Conservation (phyloP, 495 filamentous ascomycete species). For the Haplographium delicatum region DNA sequence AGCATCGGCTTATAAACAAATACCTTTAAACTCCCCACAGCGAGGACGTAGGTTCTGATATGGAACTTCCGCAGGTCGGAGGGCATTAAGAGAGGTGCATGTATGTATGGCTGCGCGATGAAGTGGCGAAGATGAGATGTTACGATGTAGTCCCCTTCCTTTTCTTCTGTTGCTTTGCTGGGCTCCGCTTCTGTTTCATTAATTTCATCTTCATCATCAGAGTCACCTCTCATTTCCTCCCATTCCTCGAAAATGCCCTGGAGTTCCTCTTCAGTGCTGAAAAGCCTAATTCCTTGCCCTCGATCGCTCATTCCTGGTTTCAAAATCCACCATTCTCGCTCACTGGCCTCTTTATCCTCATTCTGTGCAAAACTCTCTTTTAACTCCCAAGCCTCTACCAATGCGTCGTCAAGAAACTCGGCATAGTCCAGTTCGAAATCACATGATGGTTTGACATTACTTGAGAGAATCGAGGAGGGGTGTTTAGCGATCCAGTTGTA, state of each 20-base stretch:
- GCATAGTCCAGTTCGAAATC: slow-evolving; percentile 93
- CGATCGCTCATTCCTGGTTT: slow-evolving; percentile 97
- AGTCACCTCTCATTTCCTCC: slow-evolving; percentile 50
- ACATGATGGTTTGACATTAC: slow-evolving; percentile 66
- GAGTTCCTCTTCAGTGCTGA: slow-evolving; percentile 75
- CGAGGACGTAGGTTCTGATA: slow-evolving; percentile 84
- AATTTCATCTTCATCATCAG: slow-evolving; percentile 58
- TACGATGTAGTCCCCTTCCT: slow-evolving; percentile 53
- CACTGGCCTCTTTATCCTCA: slow-evolving; percentile 32
- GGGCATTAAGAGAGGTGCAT: slow-evolving; percentile 75
- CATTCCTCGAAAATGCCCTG: slow-evolving; percentile 83
- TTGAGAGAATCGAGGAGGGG: slow-evolving; percentile 59
- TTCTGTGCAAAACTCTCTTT: slow-evolving; percentile 69
- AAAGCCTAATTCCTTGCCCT: slow-evolving; percentile 86
- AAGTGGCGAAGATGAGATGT: slow-evolving; percentile 94
- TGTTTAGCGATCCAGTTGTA: slow-evolving; percentile 77
- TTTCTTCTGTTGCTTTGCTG: slow-evolving; percentile 25
- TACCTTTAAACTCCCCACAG: slow-evolving; percentile 67
- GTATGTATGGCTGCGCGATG: slow-evolving; percentile 91
- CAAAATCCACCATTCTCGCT: slow-evolving; percentile 93
- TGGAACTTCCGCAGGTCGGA: slow-evolving; percentile 80
- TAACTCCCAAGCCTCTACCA: slow-evolving; percentile 84
- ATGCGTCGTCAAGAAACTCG: slow-evolving; percentile 90
- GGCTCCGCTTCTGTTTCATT: slow-evolving; percentile 28
- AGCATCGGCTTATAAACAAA: slow-evolving; percentile 90